Evolutionary conservation across 73 alveolate species (phyloP).

Genomic region (Paramecium octaurelia): DNA sequence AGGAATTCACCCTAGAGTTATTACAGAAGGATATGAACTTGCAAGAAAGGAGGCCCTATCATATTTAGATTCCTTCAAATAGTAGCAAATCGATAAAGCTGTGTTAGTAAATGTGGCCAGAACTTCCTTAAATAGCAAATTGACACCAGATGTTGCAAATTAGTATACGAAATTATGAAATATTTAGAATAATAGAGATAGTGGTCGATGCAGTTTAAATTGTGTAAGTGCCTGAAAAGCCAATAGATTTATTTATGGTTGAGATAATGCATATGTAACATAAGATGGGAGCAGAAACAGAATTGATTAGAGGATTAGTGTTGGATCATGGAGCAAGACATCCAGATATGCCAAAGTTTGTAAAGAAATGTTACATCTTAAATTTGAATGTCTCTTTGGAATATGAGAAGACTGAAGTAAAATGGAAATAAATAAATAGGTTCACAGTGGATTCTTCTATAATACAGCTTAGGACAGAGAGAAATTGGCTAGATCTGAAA

Average conservation of each 20-base stretch:
- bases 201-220: conserved; percentile 76
- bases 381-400: conserved; percentile 98
- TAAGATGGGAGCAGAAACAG: conserved; percentile 97
- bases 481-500: conserved; percentile 96
- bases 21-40: conserved; percentile 93
- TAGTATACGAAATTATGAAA: not conserved
- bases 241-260: conserved; percentile 91
- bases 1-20: conserved; percentile 95
- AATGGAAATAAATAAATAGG: not conserved
- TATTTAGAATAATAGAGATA: conserved; percentile 19
- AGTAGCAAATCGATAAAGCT: conserved; percentile 81
- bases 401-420: conserved; percentile 99
- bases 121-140: conserved; percentile 89
- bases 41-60: conserved; percentile 85
- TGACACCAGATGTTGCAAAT: conserved; percentile 80
- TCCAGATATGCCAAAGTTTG: conserved; percentile 89
- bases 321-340: conserved; percentile 99
- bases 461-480: conserved; percentile 99
- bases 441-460: conserved; percentile 98
- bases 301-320: conserved; percentile 98
- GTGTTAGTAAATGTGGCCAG: conserved; percentile 89
- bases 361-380: conserved; percentile 94
- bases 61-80: conserved; percentile 69
- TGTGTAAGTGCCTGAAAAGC: conserved; percentile 87
- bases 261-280: conserved; percentile 99